These are phyloP conservation scores for Diaporthe batatas DNA, from an alignment of 2,329 filamentous ascomycete species.

Conservation along the genomic window DNA sequence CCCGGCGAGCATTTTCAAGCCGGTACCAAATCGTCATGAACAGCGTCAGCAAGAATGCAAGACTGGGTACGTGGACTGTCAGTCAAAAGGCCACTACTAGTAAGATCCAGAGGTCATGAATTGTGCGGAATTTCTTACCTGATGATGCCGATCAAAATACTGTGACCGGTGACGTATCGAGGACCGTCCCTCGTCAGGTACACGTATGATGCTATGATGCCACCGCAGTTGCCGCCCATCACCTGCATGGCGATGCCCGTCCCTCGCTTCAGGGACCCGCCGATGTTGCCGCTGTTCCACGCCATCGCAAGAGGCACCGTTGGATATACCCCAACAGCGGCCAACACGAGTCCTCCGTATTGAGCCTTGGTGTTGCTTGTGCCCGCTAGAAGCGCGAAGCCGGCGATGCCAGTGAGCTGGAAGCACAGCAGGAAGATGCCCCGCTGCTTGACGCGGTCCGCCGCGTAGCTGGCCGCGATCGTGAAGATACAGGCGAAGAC, in stretches of 20 bases:
- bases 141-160: constrained; percentile 45
- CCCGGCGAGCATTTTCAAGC: constrained; percentile 50
- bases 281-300: constrained; percentile 72
- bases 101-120: rapidly evolving
- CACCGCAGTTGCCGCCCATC: constrained; percentile 45
- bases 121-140: not conserved
- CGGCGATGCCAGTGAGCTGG: constrained; percentile 60
- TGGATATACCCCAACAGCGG: constrained; percentile 64
- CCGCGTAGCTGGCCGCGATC: constrained; percentile 60
- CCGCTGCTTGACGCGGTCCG: constrained; percentile 47
- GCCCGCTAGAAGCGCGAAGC: constrained; percentile 58
- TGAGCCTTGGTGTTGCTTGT: constrained; percentile 56
- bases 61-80: constrained; percentile 34
- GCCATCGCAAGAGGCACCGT: constrained; percentile 68
- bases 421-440: constrained; percentile 59
- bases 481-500: constrained; percentile 67
- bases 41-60: constrained; percentile 51
- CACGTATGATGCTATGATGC: constrained; percentile 45
- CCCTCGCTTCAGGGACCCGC: constrained; percentile 51
- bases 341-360: constrained; percentile 63
- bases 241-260: constrained; percentile 44
- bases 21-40: constrained; percentile 52
- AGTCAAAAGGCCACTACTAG: not conserved
- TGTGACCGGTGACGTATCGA: constrained; percentile 44
- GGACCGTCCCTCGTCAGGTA: constrained; percentile 44